Evolutionary conservation across 2,329 filamentous ascomycete genomes (phyloP).

Genomic region (Juglanconis sp.): DNA sequence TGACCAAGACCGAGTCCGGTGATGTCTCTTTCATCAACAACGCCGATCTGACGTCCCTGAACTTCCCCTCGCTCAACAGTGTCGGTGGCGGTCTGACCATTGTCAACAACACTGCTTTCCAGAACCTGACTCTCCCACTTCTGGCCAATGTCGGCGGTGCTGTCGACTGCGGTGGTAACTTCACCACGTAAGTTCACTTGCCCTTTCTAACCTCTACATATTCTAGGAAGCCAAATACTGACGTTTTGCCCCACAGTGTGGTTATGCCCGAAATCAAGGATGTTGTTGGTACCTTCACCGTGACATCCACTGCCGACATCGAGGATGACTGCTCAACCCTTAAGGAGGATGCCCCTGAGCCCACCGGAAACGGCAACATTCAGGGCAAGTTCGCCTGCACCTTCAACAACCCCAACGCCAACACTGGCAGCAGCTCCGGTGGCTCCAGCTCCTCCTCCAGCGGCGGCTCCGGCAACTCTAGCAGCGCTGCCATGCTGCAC

Average conservation of each 20-base stretch:
- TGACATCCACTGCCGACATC: constrained; percentile 65
- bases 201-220: not conserved
- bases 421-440: constrained; percentile 41
- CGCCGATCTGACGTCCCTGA: constrained; percentile 66
- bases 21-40: constrained; percentile 64
- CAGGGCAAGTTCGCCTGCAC: constrained; percentile 50
- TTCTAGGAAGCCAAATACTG: constrained; percentile 22
- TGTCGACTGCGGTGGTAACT: constrained; percentile 80
- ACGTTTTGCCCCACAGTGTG: constrained; percentile 55
- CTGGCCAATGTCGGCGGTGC: constrained; percentile 73
- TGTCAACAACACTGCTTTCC: constrained; percentile 82
- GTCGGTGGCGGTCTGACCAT: constrained; percentile 80
- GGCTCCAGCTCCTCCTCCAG: constrained; percentile 29
- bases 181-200: constrained; percentile 64
- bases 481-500: constrained; percentile 40
- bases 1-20: constrained; percentile 62
- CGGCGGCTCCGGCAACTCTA: constrained; percentile 23
- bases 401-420: constrained; percentile 50
- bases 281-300: constrained; percentile 69
- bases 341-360: constrained; percentile 38
- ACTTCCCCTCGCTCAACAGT: constrained; percentile 63
- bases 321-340: constrained; percentile 51
- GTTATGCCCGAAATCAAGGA: constrained; percentile 63
- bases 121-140: constrained; percentile 61
- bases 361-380: constrained; percentile 39